Percentiles rank a stretch among this genome's conserved stretches.
Evolutionary conservation across 2,329 filamentous ascomycete genomes (phyloP).

Genomic region (Phyllosticta paracitricarpa): DNA sequence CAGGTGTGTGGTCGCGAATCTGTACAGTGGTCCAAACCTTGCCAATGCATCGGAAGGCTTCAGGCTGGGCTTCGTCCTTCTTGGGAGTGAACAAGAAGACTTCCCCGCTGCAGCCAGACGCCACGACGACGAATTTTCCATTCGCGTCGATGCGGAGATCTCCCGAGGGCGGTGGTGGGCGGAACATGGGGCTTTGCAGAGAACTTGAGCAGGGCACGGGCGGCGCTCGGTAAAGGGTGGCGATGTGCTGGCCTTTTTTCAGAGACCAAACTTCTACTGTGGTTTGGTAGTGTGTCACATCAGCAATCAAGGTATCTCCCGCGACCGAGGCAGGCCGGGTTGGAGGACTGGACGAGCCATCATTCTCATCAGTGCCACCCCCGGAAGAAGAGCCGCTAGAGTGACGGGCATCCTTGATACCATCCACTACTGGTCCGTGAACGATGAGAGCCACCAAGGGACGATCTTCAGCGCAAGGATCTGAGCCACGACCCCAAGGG

Average conservation of each 20-base stretch:
- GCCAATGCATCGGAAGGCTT: constrained; percentile 57
- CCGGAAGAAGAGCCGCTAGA: constrained; percentile 27
- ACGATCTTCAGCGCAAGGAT: constrained; percentile 45
- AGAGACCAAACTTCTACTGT: constrained; percentile 84
- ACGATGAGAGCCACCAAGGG: constrained; percentile 72
- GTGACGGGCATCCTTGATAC: constrained; percentile 26
- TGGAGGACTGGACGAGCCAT: constrained; percentile 26
- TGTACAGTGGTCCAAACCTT: constrained; percentile 91
- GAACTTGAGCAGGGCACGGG: constrained; percentile 50
- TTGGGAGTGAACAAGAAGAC: constrained; percentile 58
- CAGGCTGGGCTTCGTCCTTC: constrained; percentile 14
- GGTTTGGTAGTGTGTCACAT: constrained; percentile 64
- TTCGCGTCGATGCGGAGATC: constrained; percentile 66
- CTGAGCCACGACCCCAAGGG: constrained; percentile 51
- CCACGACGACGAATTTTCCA: constrained; percentile 59
- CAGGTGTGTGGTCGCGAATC: constrained; percentile 27
- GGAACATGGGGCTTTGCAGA: constrained; percentile 50
- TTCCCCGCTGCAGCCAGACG: constrained; percentile 77
- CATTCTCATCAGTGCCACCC: constrained; percentile 19
- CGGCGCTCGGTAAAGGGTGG: constrained; percentile 63
- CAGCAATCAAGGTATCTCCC: constrained; percentile 18
- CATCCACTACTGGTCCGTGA: constrained; percentile 61
- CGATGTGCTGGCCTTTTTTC: constrained; percentile 59
- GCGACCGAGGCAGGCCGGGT: constrained; percentile 24
- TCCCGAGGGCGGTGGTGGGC: constrained; percentile 59